Conservation (phyloP, 148 eudicot species). For the Camellia lanceoleosa region DNA sequence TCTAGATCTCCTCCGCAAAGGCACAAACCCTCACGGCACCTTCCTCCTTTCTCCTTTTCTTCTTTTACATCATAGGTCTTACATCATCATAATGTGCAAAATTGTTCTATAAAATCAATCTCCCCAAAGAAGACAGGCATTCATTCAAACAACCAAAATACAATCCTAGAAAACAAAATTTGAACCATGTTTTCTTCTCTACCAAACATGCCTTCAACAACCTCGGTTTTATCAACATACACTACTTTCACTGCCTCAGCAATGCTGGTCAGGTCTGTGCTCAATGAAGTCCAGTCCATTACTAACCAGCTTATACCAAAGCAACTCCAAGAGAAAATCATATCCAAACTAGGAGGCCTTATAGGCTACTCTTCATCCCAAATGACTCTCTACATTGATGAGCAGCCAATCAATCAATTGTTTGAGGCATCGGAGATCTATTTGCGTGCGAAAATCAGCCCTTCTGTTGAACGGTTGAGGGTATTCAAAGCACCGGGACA, state of each 20-base stretch:
- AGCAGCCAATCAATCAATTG: slow-evolving; percentile 9
- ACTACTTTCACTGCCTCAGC: neutral
- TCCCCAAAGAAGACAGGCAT: too few species aligned
- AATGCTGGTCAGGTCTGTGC: neutral
- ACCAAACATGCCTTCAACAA: too few species aligned
- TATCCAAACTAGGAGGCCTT: slow-evolving; percentile 11
- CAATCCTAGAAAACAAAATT: too few species aligned
- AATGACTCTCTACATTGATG: slow-evolving; percentile 19
- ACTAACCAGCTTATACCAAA: neutral
- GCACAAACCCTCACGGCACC: too few species aligned
- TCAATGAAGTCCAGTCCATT: slow-evolving; percentile 6
- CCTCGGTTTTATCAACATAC: neutral
- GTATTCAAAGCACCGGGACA: slow-evolving; percentile 4
- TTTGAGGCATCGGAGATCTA: slow-evolving; percentile 18
- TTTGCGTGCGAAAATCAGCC: slow-evolving; percentile 12
- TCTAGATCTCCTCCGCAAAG: too few species aligned
- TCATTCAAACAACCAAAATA: too few species aligned
- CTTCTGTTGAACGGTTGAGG: slow-evolving; percentile 10
- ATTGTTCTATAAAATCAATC: too few species aligned
- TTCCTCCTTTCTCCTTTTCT: too few species aligned
- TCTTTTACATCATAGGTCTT: too few species aligned
- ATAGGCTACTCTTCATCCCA: slow-evolving; percentile 4
- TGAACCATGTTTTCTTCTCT: too few species aligned
- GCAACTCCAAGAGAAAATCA: slow-evolving; percentile 1
- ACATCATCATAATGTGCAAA: too few species aligned